phyloP scores from a whole-genome alignment of 2,329 filamentous ascomycete genomes.

The Proliferodiscus dingleyae region DNA sequence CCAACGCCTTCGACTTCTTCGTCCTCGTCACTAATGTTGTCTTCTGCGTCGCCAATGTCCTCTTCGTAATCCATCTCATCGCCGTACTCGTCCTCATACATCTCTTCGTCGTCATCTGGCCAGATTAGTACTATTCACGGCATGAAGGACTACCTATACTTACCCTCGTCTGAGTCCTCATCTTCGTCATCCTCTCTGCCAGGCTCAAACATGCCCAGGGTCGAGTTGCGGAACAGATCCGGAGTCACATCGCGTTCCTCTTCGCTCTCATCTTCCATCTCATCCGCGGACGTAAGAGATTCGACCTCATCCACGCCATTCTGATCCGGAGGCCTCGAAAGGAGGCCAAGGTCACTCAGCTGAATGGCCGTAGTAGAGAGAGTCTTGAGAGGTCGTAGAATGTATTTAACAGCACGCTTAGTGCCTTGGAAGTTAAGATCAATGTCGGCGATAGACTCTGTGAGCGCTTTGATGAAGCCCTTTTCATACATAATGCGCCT shows the following conservation, averaged over 20 bases:
- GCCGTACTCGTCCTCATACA: slow-evolving; percentile 86
- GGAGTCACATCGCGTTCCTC: slow-evolving; percentile 79
- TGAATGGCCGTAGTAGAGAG: slow-evolving; percentile 83
- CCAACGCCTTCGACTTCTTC: slow-evolving; percentile 79
- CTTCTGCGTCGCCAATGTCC: slow-evolving; percentile 72
- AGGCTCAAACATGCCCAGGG: slow-evolving; percentile 89
- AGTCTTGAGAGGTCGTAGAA: slow-evolving; percentile 81
- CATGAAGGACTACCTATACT: slow-evolving; percentile 11
- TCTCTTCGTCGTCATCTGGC: slow-evolving; percentile 68
- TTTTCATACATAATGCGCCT: slow-evolving; percentile 98
- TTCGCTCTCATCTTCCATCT: slow-evolving; percentile 73
- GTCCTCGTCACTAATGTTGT: slow-evolving; percentile 86
- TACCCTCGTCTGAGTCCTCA: slow-evolving; percentile 59
- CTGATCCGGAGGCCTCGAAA: slow-evolving; percentile 61
- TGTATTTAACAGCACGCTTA: slow-evolving; percentile 93
- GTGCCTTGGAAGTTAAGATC: slow-evolving; percentile 92
- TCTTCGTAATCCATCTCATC: slow-evolving; percentile 93
- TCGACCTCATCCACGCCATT: slow-evolving; percentile 83
- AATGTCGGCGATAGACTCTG: slow-evolving; percentile 88
- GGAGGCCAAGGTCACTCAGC: slow-evolving; percentile 65
- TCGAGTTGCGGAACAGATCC: slow-evolving; percentile 93
- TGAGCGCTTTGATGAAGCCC: slow-evolving; percentile 84
- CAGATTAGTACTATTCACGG: background rate
- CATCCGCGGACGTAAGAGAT: slow-evolving; percentile 83
- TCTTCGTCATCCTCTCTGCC: slow-evolving; percentile 77